These are phyloP conservation scores for Fraxinus angustifolia DNA, from an alignment of 305 asterid genomes.

Conservation along the genomic window DNA sequence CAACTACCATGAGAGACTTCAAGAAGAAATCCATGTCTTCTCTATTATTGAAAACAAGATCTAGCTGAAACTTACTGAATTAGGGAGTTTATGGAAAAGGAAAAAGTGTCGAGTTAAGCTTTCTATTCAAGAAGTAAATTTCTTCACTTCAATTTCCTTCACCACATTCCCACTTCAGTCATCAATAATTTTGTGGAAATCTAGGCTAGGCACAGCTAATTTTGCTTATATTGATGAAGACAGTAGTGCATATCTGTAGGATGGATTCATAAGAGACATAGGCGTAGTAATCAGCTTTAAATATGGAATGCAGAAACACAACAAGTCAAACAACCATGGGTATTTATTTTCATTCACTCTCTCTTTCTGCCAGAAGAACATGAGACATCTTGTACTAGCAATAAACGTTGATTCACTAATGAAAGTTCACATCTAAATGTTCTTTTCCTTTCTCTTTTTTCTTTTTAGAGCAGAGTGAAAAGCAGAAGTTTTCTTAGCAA, in stretches of 20 bases:
- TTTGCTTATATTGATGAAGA: neutral
- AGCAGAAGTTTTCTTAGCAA: slow-evolving; percentile 1
- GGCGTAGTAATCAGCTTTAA: neutral
- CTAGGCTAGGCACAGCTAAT: neutral
- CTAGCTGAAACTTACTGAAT: neutral
- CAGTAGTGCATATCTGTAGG: neutral
- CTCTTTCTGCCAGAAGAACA: slow-evolving; percentile 1
- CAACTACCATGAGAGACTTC: neutral
- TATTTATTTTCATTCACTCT: neutral
- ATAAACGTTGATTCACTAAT: neutral
- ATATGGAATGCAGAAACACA: neutral
- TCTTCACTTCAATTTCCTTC: neutral
- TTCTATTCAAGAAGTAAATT: neutral
- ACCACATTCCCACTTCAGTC: neutral
- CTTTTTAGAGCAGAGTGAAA: neutral
- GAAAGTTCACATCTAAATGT: neutral
- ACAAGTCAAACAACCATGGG: neutral
- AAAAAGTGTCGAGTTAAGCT: neutral
- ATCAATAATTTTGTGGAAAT: neutral
- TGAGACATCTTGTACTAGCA: neutral
- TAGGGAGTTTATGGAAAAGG: neutral
- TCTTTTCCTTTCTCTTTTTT: neutral
- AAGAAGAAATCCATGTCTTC: neutral
- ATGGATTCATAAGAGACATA: neutral
- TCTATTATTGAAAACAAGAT: neutral